Evolutionary conservation across 139 green algal species (phyloP).

Genomic region (Tetraselmis chui): DNA sequence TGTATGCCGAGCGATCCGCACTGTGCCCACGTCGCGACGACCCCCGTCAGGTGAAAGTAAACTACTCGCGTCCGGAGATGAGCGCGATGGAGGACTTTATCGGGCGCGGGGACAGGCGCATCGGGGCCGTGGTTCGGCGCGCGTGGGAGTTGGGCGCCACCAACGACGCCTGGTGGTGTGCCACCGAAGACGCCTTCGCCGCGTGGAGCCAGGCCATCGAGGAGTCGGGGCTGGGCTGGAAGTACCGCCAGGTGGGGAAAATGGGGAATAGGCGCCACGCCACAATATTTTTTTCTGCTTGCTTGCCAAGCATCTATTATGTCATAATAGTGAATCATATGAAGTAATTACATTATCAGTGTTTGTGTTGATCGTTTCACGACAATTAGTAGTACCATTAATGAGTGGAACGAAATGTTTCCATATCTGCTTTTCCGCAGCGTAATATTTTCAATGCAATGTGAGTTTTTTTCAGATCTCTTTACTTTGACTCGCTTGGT

Average conservation of each 20-base stretch:
- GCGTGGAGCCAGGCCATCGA: constrained; percentile 55
- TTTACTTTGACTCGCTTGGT: too few species aligned
- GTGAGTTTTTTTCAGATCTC: too few species aligned
- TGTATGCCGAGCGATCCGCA: too few species aligned
- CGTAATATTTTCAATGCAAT: too few species aligned
- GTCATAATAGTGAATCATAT: too few species aligned
- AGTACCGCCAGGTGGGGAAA: constrained; percentile 43
- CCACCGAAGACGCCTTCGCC: constrained; percentile 24
- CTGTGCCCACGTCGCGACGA: background rate
- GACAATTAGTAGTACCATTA: too few species aligned
- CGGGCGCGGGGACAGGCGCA: constrained; percentile 41
- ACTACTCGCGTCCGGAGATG: constrained; percentile 49
- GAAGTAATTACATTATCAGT: too few species aligned
- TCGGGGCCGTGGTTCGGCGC: constrained; percentile 25
- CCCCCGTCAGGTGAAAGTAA: constrained; percentile 50
- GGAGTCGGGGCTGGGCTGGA: constrained; percentile 57
- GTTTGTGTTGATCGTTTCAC: too few species aligned
- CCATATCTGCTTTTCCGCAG: too few species aligned
- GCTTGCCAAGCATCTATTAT: too few species aligned
- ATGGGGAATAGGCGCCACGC: background rate
- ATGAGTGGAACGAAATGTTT: too few species aligned
- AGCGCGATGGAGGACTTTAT: constrained; percentile 71
- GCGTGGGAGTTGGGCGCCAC: constrained; percentile 67
- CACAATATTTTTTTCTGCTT: too few species aligned
- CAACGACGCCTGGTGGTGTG: constrained; percentile 66